Percentiles rank a stretch among this genome's conserved stretches.
Evolutionary conservation across 495 filamentous ascomycete genomes (phyloP).

Genomic region (Penicillium tannophilum): DNA sequence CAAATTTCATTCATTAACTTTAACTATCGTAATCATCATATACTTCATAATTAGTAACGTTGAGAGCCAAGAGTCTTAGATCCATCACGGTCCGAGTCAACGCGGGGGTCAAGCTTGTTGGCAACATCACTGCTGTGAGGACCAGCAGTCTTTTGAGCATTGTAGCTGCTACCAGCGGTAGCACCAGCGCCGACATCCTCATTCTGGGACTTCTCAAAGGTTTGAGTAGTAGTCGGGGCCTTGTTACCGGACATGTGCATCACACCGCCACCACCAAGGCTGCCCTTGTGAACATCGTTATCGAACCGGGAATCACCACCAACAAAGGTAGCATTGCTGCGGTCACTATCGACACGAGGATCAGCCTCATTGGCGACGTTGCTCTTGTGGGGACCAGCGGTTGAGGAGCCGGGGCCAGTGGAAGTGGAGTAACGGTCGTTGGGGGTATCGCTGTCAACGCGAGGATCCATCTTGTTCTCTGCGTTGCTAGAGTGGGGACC

Average conservation of each 20-base stretch:
- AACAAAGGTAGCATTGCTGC: slow-evolving; percentile 34
- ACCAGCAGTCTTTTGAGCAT: slow-evolving; percentile 21
- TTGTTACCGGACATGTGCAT: slow-evolving; percentile 18
- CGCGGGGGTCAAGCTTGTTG: slow-evolving; percentile 55
- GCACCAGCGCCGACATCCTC: neutral
- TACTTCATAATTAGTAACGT: slow-evolving; percentile 15
- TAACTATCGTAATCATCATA: slow-evolving; percentile 16
- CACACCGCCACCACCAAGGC: slow-evolving; percentile 16
- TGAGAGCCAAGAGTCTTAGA: slow-evolving; percentile 23
- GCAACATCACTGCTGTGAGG: slow-evolving; percentile 52
- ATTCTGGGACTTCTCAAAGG: slow-evolving; percentile 23
- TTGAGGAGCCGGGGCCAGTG: slow-evolving; percentile 26
- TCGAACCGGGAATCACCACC: slow-evolving; percentile 18
- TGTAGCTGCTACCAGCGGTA: slow-evolving; percentile 27
- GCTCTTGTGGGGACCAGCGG: slow-evolving; percentile 46
- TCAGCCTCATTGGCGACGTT: slow-evolving; percentile 52
- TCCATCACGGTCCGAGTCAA: slow-evolving; percentile 28
- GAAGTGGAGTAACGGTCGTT: slow-evolving; percentile 9
- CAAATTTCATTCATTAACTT: slow-evolving; percentile 3
- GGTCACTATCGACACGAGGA: slow-evolving; percentile 50
- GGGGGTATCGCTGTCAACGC: slow-evolving; percentile 6
- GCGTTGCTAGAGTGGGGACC: slow-evolving; percentile 25
- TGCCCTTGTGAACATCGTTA: slow-evolving; percentile 21
- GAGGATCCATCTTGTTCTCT: slow-evolving; percentile 17
- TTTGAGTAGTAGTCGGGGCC: slow-evolving; percentile 24